These are phyloP conservation scores for Colletotrichum tamarilloi DNA, from an alignment of 2,329 filamentous ascomycete genomes.

Conservation along the genomic window DNA sequence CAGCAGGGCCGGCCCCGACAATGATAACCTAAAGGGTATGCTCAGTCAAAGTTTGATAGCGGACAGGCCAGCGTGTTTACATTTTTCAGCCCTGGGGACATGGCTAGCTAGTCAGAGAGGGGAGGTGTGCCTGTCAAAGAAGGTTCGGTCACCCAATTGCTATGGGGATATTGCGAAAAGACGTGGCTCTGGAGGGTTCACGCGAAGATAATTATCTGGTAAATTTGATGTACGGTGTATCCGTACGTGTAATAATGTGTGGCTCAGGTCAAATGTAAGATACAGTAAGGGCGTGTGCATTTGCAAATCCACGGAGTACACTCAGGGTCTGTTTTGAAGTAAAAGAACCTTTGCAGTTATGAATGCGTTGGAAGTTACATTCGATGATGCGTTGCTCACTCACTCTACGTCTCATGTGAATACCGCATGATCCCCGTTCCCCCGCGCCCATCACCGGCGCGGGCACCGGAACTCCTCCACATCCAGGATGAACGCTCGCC, in stretches of 20 bases:
- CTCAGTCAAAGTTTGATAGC: background rate
- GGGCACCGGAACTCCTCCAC: conserved; percentile 17
- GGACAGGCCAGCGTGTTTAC: background rate
- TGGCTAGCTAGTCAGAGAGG: conserved; percentile 1
- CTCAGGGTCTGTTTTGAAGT: background rate
- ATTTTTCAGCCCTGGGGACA: background rate
- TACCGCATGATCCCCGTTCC: conserved; percentile 1
- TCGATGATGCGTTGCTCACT: background rate
- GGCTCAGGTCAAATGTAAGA: background rate
- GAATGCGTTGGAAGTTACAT: background rate
- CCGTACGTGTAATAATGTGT: background rate
- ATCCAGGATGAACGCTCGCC: background rate
- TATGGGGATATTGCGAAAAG: background rate
- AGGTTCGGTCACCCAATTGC: background rate
- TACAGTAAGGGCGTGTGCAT: background rate
- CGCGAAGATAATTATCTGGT: background rate
- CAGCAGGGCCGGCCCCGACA: conserved; percentile 61
- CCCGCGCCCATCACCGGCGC: background rate
- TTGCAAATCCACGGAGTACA: too few species aligned
- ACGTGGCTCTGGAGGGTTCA: background rate
- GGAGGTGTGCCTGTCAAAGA: background rate
- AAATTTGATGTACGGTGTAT: background rate
- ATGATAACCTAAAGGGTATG: conserved; percentile 44
- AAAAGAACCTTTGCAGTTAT: background rate
- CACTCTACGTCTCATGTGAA: background rate